Conservation (phyloP, 768 basidiomycete genomes). For the Rhodosporidiobolus sp. region DNA sequence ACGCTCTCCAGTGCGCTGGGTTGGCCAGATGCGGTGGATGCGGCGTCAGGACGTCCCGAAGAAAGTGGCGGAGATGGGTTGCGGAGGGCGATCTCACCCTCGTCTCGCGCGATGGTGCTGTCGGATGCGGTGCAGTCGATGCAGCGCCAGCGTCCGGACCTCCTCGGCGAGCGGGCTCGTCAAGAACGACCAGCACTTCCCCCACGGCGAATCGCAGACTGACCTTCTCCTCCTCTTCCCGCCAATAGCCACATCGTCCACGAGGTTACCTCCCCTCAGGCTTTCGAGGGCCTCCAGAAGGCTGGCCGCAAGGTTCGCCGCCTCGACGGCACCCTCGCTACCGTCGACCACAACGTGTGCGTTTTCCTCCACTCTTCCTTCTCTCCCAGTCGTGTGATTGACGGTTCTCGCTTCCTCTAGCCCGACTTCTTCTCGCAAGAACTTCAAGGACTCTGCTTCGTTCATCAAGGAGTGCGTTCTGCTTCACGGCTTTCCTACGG, state of each 20-base stretch:
- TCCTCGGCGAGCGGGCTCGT: no score
- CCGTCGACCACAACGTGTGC: slow-evolving; percentile 65
- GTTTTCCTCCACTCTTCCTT: neutral
- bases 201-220: neutral
- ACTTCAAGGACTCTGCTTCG: slow-evolving; percentile 64
- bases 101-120: no score
- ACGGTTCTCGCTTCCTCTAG: neutral
- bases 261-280: slow-evolving; percentile 91
- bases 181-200: no score
- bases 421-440: slow-evolving; percentile 40
- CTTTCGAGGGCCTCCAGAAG: slow-evolving; percentile 52
- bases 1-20: no score
- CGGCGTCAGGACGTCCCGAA: neutral
- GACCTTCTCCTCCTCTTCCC: neutral
- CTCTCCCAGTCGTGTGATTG: slow-evolving; percentile 69
- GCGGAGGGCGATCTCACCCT: no score
- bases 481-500: neutral
- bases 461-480: slow-evolving; percentile 66
- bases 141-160: no score
- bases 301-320: slow-evolving; percentile 74
- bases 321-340: slow-evolving; percentile 83
- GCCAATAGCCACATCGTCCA: slow-evolving; percentile 64
- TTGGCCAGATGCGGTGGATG: no score
- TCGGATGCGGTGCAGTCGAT: no score
- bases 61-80: neutral